Conservation (phyloP, 306 rosid species). For the Alnus rubra region DNA sequence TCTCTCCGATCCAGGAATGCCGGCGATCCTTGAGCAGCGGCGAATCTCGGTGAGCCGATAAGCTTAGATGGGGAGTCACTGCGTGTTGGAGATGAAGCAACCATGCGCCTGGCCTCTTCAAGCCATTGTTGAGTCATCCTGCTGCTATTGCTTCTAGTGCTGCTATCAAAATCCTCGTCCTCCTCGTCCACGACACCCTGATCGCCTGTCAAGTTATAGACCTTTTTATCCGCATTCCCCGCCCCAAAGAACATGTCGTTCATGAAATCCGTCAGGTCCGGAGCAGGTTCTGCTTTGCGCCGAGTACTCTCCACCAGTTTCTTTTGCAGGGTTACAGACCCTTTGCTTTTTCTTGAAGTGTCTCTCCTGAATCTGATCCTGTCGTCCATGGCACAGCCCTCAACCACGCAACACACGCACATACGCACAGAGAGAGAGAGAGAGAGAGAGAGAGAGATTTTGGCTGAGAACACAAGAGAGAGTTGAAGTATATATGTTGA, state of each 20-base stretch:
- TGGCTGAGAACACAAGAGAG: slow-evolving; percentile 1
- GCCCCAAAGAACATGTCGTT: slow-evolving; percentile 79
- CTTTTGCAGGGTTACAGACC: slow-evolving; percentile 38
- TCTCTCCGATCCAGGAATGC: slow-evolving; percentile 54
- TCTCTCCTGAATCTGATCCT: slow-evolving; percentile 27
- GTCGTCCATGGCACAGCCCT: background rate
- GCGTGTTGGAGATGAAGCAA: slow-evolving; percentile 72
- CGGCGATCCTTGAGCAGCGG: slow-evolving; percentile 32
- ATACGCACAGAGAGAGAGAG: background rate
- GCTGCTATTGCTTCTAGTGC: slow-evolving; percentile 53
- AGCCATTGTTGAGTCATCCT: slow-evolving; percentile 73
- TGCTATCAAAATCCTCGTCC: slow-evolving; percentile 36
- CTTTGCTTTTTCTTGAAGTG: slow-evolving; percentile 29
- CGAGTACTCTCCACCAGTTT: slow-evolving; percentile 29
- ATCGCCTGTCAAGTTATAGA: slow-evolving; percentile 56
- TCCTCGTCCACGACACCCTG: background rate
- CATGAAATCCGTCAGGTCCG: slow-evolving; percentile 83
- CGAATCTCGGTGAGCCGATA: slow-evolving; percentile 69
- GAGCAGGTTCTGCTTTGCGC: slow-evolving; percentile 33
- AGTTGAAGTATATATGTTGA: background rate
- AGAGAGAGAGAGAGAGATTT: background rate
- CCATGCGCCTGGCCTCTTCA: slow-evolving; percentile 65
- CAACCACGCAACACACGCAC: background rate
- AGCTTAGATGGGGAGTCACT: slow-evolving; percentile 58
- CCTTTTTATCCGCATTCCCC: slow-evolving; percentile 27